A percentile compares a stretch with the other conserved stretches of the same genome.
These are phyloP conservation scores for Triticum urartu DNA, from an alignment of 176 grass and related monocot genomes.

Conservation along the genomic window DNA sequence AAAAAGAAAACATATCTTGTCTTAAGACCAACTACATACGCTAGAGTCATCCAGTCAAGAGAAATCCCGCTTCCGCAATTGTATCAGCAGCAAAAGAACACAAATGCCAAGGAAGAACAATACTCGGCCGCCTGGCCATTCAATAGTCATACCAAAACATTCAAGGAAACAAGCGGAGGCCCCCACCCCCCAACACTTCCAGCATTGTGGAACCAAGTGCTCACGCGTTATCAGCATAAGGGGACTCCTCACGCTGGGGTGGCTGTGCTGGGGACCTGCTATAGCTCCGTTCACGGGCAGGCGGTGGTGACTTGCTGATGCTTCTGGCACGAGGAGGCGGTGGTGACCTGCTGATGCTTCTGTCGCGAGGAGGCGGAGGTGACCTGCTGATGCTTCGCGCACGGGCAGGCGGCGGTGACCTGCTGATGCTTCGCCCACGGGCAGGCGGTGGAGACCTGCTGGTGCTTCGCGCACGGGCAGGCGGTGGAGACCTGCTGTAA, in stretches of 20 bases:
- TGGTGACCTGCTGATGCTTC: conserved; percentile 46
- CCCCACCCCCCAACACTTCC: neutral
- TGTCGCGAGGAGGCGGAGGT: conserved; percentile 21
- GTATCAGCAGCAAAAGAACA: conserved; percentile 42
- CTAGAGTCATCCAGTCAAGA: conserved; percentile 24
- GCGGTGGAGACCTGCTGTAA: conserved; percentile 41
- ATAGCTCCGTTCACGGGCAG: conserved; percentile 25
- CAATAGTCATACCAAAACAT: conserved; percentile 14
- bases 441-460: conserved; percentile 60
- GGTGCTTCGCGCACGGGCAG: conserved; percentile 36
- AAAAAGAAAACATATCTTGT: neutral
- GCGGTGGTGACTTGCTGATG: conserved; percentile 60
- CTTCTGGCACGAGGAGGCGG: conserved; percentile 40
- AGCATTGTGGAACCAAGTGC: conserved; percentile 6
- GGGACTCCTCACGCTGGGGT: conserved; percentile 57
- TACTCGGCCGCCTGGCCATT: conserved; percentile 25
- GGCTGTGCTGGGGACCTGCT: conserved; percentile 58
- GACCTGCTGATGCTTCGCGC: conserved; percentile 63
- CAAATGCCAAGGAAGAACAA: conserved; percentile 9
- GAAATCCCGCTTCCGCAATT: conserved; percentile 48
- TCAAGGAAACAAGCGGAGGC: conserved; percentile 1
- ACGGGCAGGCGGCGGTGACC: conserved; percentile 47
- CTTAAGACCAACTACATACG: conserved; percentile 23
- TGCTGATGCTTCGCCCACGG: conserved; percentile 50
- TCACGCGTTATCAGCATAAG: conserved; percentile 61